Evolutionary conservation across 768 basidiomycete genomes (phyloP).

Genomic region (Rhodocollybia butyracea): DNA sequence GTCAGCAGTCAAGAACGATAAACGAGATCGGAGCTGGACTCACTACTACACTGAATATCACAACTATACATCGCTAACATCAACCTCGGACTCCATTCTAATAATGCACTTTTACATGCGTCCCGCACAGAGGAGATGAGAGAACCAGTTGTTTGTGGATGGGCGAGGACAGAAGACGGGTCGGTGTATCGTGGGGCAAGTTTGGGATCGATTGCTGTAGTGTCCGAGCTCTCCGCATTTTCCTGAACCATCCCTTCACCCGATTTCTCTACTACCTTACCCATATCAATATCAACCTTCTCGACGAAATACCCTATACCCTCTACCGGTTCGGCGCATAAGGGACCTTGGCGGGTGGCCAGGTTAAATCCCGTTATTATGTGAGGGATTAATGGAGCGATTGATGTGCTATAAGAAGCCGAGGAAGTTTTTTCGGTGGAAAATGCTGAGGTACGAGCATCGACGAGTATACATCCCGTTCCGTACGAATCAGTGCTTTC

Average conservation of each 20-base stretch:
- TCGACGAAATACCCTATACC: conserved; percentile 93
- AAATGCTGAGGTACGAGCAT: too few relatives aligned
- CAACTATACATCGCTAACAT: conserved; percentile 99
- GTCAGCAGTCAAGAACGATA: background rate
- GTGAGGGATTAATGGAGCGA: conserved; percentile 44
- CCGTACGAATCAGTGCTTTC: background rate
- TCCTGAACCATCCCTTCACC: conserved; percentile 68
- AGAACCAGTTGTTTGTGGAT: conserved; percentile 88
- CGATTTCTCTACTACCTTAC: too few relatives aligned
- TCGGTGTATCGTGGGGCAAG: too few relatives aligned
- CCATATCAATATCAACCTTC: conserved; percentile 57
- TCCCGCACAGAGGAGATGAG: conserved; percentile 87
- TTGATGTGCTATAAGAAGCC: too few relatives aligned
- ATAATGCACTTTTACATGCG: conserved; percentile 80
- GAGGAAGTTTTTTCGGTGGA: too few relatives aligned
- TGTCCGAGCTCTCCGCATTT: too few relatives aligned
- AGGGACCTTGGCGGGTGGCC: conserved; percentile 89
- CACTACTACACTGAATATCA: conserved; percentile 97
- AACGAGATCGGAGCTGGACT: conserved; percentile 26
- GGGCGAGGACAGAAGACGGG: too few relatives aligned
- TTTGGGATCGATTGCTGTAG: too few relatives aligned
- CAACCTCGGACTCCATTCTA: conserved; percentile 97
- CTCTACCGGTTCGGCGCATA: conserved; percentile 93
- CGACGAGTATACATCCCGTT: conserved; percentile 68
- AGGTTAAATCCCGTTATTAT: conserved; percentile 94